Conservation (phyloP, 208 protist genomes). For the Crithidia sp. region DNA sequence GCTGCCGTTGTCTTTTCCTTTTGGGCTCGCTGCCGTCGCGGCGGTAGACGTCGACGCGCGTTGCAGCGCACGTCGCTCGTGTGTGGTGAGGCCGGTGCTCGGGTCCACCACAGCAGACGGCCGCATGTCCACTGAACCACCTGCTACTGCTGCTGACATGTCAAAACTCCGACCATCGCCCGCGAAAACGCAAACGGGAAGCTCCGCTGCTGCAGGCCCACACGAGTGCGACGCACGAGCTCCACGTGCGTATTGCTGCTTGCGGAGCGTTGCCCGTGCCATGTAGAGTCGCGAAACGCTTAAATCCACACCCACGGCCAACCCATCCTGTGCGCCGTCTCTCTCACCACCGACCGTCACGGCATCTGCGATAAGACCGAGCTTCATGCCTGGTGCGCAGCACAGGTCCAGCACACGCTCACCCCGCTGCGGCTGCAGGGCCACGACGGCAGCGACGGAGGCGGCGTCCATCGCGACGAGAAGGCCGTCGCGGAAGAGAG, state of each 20-base stretch:
- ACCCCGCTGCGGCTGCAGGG: constrained; percentile 54
- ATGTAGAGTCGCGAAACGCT: constrained; percentile 62
- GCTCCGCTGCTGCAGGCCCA: neutral
- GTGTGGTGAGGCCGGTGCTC: constrained; percentile 34
- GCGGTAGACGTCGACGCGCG: neutral
- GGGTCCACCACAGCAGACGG: constrained; percentile 1
- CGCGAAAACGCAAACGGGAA: constrained; percentile 49
- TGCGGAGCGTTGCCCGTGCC: constrained; percentile 49
- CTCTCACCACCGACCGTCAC: constrained; percentile 16
- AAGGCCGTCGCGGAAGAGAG: constrained; percentile 43
- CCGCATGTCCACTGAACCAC: constrained; percentile 22
- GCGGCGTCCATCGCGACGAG: constrained; percentile 87
- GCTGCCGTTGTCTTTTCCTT: neutral
- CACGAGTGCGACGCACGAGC: neutral
- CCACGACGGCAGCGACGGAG: constrained; percentile 82
- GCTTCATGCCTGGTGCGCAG: constrained; percentile 90
- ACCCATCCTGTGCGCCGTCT: neutral
- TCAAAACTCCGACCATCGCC: constrained; percentile 52
- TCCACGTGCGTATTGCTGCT: constrained; percentile 29
- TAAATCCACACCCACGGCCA: constrained; percentile 79
- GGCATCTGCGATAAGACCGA: constrained; percentile 67
- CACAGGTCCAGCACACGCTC: constrained; percentile 87
- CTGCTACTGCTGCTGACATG: constrained; percentile 11
- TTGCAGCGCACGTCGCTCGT: constrained; percentile 29
- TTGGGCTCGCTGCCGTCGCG: constrained; percentile 3